These are phyloP conservation scores for Chlorella sp. DNA, from an alignment of 139 green algal species.

Conservation along the genomic window DNA sequence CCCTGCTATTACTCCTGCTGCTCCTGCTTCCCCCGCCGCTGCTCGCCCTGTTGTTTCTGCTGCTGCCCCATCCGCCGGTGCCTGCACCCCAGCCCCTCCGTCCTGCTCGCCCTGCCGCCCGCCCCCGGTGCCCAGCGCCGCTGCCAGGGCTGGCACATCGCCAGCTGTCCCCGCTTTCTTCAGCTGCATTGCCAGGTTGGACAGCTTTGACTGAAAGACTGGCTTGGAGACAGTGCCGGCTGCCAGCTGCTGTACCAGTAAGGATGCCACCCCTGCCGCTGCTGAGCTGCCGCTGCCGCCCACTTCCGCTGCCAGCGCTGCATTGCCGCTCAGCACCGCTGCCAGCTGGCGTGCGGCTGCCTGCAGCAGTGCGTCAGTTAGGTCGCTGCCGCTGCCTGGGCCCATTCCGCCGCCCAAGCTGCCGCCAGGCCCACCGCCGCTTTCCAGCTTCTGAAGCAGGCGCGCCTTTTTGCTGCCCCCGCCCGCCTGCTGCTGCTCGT, in stretches of 20 bases:
- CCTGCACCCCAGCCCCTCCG: background rate
- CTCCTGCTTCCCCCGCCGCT: background rate
- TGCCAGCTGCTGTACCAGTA: background rate
- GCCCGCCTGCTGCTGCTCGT: slow-evolving; percentile 14
- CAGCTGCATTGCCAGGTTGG: slow-evolving; percentile 17
- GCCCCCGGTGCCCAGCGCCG: background rate
- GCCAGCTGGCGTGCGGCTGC: background rate
- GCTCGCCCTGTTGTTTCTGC: background rate
- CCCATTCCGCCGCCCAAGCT: background rate
- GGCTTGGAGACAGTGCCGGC: background rate
- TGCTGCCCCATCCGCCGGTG: background rate
- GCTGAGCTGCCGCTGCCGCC: background rate
- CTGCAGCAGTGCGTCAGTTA: background rate
- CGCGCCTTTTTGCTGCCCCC: background rate
- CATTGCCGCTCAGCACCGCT: background rate
- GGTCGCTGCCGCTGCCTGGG: background rate
- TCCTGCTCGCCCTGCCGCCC: background rate
- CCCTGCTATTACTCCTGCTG: background rate
- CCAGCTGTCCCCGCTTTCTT: background rate
- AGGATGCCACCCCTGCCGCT: background rate
- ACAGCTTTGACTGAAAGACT: slow-evolving; percentile 4
- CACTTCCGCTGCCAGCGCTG: background rate
- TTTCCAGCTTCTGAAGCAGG: slow-evolving; percentile 8
- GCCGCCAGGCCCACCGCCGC: background rate
- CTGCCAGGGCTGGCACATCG: slow-evolving; percentile 7